These are phyloP conservation scores for Stylonectria norvegica DNA, from an alignment of 2,329 filamentous ascomycete genomes.

Conservation along the genomic window DNA sequence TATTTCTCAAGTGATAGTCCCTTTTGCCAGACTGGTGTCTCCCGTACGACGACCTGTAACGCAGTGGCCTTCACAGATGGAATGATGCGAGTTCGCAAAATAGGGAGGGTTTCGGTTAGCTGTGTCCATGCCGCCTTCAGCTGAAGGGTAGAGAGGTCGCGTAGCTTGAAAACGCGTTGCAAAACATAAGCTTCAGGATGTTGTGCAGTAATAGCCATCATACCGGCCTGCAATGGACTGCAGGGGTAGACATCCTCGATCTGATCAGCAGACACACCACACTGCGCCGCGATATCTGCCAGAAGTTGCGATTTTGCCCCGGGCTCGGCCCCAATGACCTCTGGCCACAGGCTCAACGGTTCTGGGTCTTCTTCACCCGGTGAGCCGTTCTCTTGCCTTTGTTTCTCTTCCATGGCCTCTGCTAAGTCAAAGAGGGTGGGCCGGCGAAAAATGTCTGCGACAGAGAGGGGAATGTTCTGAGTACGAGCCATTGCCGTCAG, in stretches of 20 bases:
- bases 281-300: slow-evolving; percentile 3
- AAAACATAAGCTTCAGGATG: not conserved
- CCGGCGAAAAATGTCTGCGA: slow-evolving; percentile 38
- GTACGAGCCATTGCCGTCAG: slow-evolving; percentile 30
- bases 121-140: not conserved
- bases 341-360: slow-evolving; percentile 1
- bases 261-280: slow-evolving; percentile 3
- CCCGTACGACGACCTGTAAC: slow-evolving; percentile 4
- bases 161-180: not conserved
- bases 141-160: not conserved
- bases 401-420: not conserved
- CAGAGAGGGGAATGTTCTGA: slow-evolving; percentile 35
- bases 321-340: not conserved
- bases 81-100: slow-evolving; percentile 8
- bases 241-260: not conserved
- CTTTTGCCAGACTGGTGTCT: slow-evolving; percentile 2
- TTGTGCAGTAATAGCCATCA: not conserved
- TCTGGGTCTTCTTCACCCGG: not conserved
- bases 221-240: not conserved
- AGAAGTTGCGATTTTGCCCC: not conserved
- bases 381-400: not conserved
- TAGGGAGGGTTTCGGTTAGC: not conserved
- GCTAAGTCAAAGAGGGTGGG: not conserved
- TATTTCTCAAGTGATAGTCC: slow-evolving; percentile 1
- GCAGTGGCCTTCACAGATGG: not conserved